phyloP scores from a whole-genome alignment of 352 stramenopile genomes.

The Phytopythium oedochilum region DNA sequence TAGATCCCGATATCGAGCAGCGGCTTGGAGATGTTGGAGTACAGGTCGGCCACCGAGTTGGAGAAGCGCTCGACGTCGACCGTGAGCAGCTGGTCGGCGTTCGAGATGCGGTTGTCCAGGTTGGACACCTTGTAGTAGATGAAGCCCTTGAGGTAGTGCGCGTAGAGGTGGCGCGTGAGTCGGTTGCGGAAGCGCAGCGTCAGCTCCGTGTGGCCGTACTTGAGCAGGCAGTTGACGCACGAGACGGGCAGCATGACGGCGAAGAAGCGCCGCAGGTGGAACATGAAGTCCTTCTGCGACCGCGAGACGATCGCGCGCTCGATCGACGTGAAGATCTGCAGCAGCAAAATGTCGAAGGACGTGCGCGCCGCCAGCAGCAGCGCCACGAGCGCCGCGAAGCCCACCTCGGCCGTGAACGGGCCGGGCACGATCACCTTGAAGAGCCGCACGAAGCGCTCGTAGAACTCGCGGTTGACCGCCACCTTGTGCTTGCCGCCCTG shows the following conservation, averaged over 20 bases:
- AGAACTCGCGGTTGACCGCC: slow-evolving; percentile 70
- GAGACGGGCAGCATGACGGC: slow-evolving; percentile 73
- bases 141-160: slow-evolving; percentile 84
- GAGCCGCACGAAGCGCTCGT: slow-evolving; percentile 51
- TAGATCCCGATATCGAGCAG: slow-evolving; percentile 84
- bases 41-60: slow-evolving; percentile 82
- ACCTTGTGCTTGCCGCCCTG: slow-evolving; percentile 59
- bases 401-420: slow-evolving; percentile 62
- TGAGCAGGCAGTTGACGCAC: slow-evolving; percentile 78
- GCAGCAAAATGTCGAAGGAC: slow-evolving; percentile 74
- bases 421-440: slow-evolving; percentile 73
- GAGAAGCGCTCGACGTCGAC: slow-evolving; percentile 85
- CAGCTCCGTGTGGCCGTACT: slow-evolving; percentile 78
- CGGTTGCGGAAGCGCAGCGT: slow-evolving; percentile 80
- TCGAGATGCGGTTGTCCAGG: slow-evolving; percentile 83
- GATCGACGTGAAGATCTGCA: slow-evolving; percentile 74
- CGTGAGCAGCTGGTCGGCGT: slow-evolving; percentile 85
- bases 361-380: slow-evolving; percentile 58
- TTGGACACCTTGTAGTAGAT: slow-evolving; percentile 91
- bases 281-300: slow-evolving; percentile 57
- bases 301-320: slow-evolving; percentile 73
- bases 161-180: slow-evolving; percentile 78
- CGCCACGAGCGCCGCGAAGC: slow-evolving; percentile 58
- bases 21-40: slow-evolving; percentile 86
- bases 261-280: slow-evolving; percentile 69